These are phyloP conservation scores for Pyrenochaeta sp. DNA, from an alignment of 2,329 filamentous ascomycete genomes.

Conservation along the genomic window DNA sequence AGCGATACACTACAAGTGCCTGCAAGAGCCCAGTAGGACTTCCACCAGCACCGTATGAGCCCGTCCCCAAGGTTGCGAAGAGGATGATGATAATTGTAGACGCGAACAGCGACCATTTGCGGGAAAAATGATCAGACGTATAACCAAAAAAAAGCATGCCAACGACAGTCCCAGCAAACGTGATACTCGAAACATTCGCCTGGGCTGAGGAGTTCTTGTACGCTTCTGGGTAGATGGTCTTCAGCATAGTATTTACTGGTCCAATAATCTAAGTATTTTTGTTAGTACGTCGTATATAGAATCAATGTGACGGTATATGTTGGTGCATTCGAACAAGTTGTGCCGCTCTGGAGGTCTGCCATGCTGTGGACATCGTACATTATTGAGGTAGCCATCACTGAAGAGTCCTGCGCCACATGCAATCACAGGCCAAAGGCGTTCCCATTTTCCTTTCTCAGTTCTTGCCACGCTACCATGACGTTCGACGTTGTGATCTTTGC, in stretches of 20 bases:
- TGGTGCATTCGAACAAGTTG: constrained; percentile 7
- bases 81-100: constrained; percentile 86
- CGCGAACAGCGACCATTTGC: constrained; percentile 80
- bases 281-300: constrained; percentile 15
- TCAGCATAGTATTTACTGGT: constrained; percentile 81
- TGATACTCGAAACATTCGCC: constrained; percentile 80
- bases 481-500: constrained; percentile 20
- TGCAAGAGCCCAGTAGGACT: constrained; percentile 76
- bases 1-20: constrained; percentile 81
- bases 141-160: constrained; percentile 85
- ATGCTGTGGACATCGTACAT: constrained; percentile 59
- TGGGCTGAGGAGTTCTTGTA: constrained; percentile 75
- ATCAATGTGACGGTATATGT: not conserved
- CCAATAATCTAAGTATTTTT: constrained; percentile 74
- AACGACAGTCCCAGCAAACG: constrained; percentile 85
- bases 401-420: constrained; percentile 91
- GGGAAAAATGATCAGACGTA: constrained; percentile 82
- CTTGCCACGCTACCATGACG: constrained; percentile 37
- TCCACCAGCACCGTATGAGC: constrained; percentile 77
- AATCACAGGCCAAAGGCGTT: constrained; percentile 75
- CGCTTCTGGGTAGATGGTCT: constrained; percentile 70
- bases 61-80: constrained; percentile 82
- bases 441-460: constrained; percentile 47
- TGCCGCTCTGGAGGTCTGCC: constrained; percentile 13
- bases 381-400: constrained; percentile 91